Conservation (phyloP, 1,284 basidiomycete species). For the Cryptococcus sp. region DNA sequence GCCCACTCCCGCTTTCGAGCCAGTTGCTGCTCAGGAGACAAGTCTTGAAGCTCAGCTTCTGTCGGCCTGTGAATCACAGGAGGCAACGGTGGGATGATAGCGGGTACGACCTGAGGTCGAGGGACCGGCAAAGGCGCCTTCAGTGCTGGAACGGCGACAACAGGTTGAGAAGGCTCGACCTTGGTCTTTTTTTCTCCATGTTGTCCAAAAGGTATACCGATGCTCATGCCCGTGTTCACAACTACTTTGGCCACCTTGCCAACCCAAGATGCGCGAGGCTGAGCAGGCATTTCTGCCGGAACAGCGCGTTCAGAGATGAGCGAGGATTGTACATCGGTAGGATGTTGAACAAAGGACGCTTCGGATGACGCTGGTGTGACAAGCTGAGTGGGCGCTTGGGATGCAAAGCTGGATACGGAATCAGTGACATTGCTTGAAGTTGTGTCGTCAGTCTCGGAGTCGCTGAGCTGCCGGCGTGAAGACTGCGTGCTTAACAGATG, state of each 20-base stretch:
- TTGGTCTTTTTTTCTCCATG: conserved; percentile 17
- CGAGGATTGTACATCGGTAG: too few relatives aligned
- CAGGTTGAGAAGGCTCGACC: neutral
- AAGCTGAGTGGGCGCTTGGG: conserved; percentile 11
- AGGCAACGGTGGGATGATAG: neutral
- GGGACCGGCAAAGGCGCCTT: too few relatives aligned
- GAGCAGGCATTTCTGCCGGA: neutral
- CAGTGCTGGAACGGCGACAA: neutral
- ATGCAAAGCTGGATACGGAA: conserved; percentile 11
- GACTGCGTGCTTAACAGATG: neutral
- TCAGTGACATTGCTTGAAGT: conserved; percentile 1
- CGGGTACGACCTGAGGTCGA: neutral
- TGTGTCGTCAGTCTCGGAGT: neutral
- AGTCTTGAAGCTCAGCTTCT: conserved; percentile 8
- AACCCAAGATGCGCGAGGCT: conserved; percentile 39
- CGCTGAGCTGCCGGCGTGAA: neutral
- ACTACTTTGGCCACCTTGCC: conserved; percentile 48
- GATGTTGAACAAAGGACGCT: conserved; percentile 1
- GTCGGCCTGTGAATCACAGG: conserved; percentile 6
- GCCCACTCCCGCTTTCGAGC: conserved; percentile 34
- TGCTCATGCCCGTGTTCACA: conserved; percentile 32
- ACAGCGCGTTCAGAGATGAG: neutral
- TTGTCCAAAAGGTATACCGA: conserved; percentile 27
- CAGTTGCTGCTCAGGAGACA: conserved; percentile 17
- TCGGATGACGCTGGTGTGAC: conserved; percentile 12